phyloP scores from a whole-genome alignment of 2,329 filamentous ascomycete genomes.

The Trichoderma sp. region DNA sequence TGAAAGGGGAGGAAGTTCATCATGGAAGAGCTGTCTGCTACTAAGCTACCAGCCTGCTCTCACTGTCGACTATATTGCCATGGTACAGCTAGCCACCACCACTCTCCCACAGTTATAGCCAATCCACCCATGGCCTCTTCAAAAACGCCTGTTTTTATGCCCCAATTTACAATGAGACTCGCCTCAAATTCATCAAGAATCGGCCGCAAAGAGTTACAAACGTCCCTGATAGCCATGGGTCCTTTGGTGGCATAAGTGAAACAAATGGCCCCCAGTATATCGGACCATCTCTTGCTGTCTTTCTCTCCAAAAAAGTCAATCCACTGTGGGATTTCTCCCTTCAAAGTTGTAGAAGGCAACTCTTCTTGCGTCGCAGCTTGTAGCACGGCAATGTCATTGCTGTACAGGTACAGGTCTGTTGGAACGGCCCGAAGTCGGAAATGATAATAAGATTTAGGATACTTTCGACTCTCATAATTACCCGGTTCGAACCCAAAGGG shows the following conservation, averaged over 20 bases:
- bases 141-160: conserved; percentile 51
- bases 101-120: conserved; percentile 53
- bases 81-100: conserved; percentile 63
- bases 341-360: conserved; percentile 42
- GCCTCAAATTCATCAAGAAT: conserved; percentile 63
- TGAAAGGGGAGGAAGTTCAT: neutral
- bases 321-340: conserved; percentile 65
- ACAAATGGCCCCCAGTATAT: conserved; percentile 59
- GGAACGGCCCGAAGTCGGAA: conserved; percentile 61
- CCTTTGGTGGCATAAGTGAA: conserved; percentile 63
- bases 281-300: conserved; percentile 61
- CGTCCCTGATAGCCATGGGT: conserved; percentile 50
- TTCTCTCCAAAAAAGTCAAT: conserved; percentile 63
- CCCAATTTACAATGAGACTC: conserved; percentile 58
- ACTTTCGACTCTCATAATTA: conserved; percentile 68
- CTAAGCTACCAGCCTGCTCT: neutral
- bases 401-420: conserved; percentile 61
- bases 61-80: conserved; percentile 24
- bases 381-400: conserved; percentile 48
- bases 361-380: conserved; percentile 34
- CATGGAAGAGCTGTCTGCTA: neutral
- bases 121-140: conserved; percentile 38
- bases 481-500: conserved; percentile 69
- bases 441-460: conserved; percentile 62
- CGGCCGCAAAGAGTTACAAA: conserved; percentile 55